These are phyloP conservation scores for Dactylellina sp. DNA, from an alignment of 2,329 filamentous ascomycete genomes.

Conservation along the genomic window DNA sequence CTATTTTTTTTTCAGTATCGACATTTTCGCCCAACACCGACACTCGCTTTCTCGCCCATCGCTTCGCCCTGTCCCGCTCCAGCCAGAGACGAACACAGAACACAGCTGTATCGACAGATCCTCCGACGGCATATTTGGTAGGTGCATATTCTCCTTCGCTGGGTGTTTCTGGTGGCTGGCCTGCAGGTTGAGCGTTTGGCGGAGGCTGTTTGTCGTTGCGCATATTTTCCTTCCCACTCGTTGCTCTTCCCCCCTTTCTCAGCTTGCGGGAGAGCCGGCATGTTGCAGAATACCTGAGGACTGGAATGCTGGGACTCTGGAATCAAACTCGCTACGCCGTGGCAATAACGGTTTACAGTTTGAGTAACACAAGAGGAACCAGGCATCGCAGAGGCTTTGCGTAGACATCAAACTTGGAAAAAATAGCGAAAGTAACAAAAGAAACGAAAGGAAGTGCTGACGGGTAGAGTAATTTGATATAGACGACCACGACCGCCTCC, in stretches of 20 bases:
- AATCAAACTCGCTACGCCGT: conserved; percentile 1
- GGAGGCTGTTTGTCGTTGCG: conserved; percentile 15
- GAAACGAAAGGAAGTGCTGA: background rate
- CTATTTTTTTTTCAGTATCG: conserved; percentile 10
- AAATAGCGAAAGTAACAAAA: background rate
- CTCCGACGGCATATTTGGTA: conserved; percentile 37
- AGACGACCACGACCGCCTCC: background rate
- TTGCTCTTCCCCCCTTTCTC: conserved; percentile 15
- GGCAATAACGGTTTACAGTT: background rate
- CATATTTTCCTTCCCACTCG: conserved; percentile 14
- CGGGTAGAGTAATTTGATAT: background rate
- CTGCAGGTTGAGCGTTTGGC: conserved; percentile 11
- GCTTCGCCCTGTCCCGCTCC: background rate
- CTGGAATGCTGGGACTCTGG: conserved; percentile 36
- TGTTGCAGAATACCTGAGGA: conserved; percentile 1
- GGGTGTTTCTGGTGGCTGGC: conserved; percentile 12
- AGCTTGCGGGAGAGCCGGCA: conserved; percentile 1
- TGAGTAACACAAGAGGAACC: background rate
- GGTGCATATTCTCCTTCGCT: conserved; percentile 28
- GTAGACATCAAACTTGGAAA: too few species aligned
- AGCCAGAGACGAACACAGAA: background rate
- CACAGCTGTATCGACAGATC: background rate
- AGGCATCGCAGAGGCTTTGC: background rate
- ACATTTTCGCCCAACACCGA: conserved; percentile 19
- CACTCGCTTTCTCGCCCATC: conserved; percentile 36